Evolutionary conservation across 1,139 yeast genomes (phyloP).

Genomic region (Scheffersomyces lignicola): DNA sequence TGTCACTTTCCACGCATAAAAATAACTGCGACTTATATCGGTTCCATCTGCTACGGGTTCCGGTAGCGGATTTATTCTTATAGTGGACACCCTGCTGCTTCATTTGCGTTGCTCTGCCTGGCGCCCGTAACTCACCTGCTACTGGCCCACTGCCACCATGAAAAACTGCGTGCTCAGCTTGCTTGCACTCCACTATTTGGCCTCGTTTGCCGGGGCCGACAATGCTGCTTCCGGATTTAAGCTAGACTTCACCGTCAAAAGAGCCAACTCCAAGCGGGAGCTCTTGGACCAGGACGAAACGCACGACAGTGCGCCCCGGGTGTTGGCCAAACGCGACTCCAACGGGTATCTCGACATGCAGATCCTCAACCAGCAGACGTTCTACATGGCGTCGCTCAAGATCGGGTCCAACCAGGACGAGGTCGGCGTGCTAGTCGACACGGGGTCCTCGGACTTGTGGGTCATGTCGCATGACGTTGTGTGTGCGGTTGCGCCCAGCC

Average conservation of each 20-base stretch:
- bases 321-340: constrained; percentile 31
- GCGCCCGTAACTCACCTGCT: no score
- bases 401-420: constrained; percentile 34
- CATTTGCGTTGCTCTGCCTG: no score
- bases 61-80: no score
- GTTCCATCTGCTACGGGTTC: no score
- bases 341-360: constrained; percentile 39
- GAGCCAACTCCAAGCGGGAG: constrained; percentile 22
- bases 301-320: constrained; percentile 9
- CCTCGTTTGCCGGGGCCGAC: no score
- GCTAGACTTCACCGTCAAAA: constrained; percentile 26
- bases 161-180: neutral
- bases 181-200: neutral
- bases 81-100: no score
- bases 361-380: constrained; percentile 44
- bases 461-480: constrained; percentile 35
- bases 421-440: constrained; percentile 40
- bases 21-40: no score
- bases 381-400: constrained; percentile 45
- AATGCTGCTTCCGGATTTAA: constrained; percentile 14
- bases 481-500: constrained; percentile 18
- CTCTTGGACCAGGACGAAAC: constrained; percentile 15
- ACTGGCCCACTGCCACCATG: no score
- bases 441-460: constrained; percentile 52
- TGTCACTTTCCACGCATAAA: no score